Evolutionary conservation across 2,329 filamentous ascomycete species (phyloP).

Genomic region (Clonostachys chloroleuca): DNA sequence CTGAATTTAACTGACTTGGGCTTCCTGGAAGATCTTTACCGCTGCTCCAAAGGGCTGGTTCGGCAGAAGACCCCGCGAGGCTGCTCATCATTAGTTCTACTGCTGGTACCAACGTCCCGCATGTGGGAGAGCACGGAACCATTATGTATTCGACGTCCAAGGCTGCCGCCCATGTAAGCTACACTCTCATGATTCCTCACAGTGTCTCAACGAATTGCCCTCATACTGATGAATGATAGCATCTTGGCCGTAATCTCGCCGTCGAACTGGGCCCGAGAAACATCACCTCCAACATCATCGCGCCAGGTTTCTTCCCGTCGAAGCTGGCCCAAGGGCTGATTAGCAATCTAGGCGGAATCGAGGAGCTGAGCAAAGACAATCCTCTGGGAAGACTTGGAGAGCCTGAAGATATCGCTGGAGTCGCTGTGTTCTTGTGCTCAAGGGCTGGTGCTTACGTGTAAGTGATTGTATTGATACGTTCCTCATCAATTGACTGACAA

Average conservation of each 20-base stretch:
- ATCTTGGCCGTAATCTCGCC: slow-evolving; percentile 57
- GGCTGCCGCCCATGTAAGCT: slow-evolving; percentile 47
- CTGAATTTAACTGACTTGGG: not conserved
- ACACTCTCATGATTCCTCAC: not conserved
- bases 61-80: slow-evolving; percentile 45
- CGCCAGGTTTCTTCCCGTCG: slow-evolving; percentile 65
- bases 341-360: slow-evolving; percentile 51
- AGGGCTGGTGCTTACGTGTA: slow-evolving; percentile 46
- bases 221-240: slow-evolving; percentile 29
- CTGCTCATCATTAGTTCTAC: slow-evolving; percentile 65
- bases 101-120: slow-evolving; percentile 59
- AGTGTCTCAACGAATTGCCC: not conserved
- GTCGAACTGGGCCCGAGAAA: slow-evolving; percentile 63
- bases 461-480: slow-evolving; percentile 5
- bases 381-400: slow-evolving; percentile 50
- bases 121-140: slow-evolving; percentile 54
- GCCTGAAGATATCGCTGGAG: slow-evolving; percentile 56
- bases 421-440: slow-evolving; percentile 53
- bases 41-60: slow-evolving; percentile 39
- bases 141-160: slow-evolving; percentile 66
- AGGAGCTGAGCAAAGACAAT: slow-evolving; percentile 41
- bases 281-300: slow-evolving; percentile 63
- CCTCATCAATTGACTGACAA: slow-evolving; percentile 1
- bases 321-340: slow-evolving; percentile 66
- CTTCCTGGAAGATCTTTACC: slow-evolving; percentile 13